Evolutionary conservation across 192 early-diverging fungal genomes (phyloP).

Genomic region (Linnemannia schmuckeri): DNA sequence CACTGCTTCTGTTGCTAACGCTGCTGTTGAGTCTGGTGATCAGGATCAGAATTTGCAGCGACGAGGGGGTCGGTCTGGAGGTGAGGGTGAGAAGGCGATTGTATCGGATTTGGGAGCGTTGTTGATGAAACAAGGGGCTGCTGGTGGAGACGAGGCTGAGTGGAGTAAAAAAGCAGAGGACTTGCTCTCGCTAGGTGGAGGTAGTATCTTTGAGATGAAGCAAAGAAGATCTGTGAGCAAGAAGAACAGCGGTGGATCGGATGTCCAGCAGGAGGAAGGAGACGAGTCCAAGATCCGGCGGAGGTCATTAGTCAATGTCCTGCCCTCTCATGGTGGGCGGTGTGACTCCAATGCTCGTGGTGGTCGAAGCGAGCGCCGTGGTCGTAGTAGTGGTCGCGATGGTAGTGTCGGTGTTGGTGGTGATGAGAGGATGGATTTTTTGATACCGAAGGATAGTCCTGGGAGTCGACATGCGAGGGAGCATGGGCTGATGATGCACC

Average conservation of each 20-base stretch:
- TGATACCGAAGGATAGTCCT: slow-evolving; percentile 11
- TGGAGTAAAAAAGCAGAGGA: neutral
- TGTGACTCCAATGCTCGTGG: neutral
- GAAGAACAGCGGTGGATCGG: neutral
- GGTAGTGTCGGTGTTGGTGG: neutral
- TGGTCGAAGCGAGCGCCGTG: neutral
- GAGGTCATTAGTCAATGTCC: slow-evolving; percentile 33
- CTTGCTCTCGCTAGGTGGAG: neutral
- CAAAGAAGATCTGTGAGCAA: neutral
- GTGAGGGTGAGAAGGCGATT: neutral
- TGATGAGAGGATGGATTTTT: neutral
- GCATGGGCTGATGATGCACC: slow-evolving; percentile 43
- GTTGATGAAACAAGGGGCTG: neutral
- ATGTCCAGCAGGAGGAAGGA: neutral
- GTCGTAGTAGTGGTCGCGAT: neutral
- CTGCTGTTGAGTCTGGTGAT: neutral
- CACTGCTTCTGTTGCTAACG: neutral
- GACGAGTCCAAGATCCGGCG: neutral
- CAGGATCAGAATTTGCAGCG: neutral
- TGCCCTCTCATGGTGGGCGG: neutral
- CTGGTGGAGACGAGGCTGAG: neutral
- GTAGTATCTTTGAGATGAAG: neutral
- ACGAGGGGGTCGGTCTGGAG: neutral
- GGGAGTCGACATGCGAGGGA: slow-evolving; percentile 22
- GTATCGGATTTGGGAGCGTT: neutral